phyloP scores from a whole-genome alignment of 139 green algal genomes.

The Pseudopediastrum boryanum region DNA sequence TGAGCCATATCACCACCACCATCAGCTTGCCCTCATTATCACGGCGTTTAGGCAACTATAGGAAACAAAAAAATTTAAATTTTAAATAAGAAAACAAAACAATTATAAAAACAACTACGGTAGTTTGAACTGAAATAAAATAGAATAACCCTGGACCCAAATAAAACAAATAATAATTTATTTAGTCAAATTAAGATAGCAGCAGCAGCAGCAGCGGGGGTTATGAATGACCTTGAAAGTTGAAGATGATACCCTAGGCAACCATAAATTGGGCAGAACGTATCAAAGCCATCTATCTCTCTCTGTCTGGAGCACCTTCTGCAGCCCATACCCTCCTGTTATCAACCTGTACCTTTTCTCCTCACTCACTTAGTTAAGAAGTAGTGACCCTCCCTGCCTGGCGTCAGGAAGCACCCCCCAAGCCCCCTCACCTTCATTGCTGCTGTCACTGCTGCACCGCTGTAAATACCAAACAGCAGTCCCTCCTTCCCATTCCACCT shows the following conservation, averaged over 20 bases:
- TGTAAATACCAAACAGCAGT: slow-evolving; percentile 92
- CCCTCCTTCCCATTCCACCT: too few relatives aligned
- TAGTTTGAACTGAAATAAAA: too few relatives aligned
- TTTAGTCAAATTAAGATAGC: too few relatives aligned
- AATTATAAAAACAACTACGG: too few relatives aligned
- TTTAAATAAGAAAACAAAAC: too few relatives aligned
- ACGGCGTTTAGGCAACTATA: slow-evolving; percentile 64
- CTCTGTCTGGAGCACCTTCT: not conserved
- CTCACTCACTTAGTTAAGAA: not conserved
- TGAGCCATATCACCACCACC: slow-evolving; percentile 60
- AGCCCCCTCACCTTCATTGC: slow-evolving; percentile 64
- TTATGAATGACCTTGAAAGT: too few relatives aligned
- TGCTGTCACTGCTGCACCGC: slow-evolving; percentile 82
- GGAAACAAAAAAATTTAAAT: too few relatives aligned
- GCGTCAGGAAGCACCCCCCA: not conserved
- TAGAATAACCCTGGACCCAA: too few relatives aligned
- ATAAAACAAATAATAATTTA: too few relatives aligned
- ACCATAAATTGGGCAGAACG: not conserved
- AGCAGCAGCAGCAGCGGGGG: too few relatives aligned
- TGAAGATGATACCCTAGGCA: not conserved
- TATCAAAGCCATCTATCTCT: not conserved
- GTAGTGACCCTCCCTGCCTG: not conserved
- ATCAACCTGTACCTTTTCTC: not conserved
- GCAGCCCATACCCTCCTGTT: not conserved
- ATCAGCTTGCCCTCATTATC: slow-evolving; percentile 88